Conservation (phyloP, 176 grass and related monocot genomes). For the Guadua angustifolia region DNA sequence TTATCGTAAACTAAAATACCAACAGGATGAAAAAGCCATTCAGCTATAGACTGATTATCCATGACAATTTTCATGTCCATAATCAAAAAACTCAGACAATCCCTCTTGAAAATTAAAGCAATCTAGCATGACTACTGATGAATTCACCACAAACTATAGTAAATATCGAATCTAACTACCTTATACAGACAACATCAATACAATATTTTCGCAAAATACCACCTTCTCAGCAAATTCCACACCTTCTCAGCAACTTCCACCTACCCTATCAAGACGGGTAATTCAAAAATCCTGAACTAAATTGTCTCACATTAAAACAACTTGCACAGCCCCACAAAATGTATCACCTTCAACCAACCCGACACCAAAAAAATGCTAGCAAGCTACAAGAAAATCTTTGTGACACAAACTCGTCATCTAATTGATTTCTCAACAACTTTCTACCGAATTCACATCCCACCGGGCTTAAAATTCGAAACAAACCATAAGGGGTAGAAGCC, state of each 20-base stretch:
- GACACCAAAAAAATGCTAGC: neutral
- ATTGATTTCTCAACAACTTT: neutral
- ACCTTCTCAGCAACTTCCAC: neutral
- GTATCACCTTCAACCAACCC: neutral
- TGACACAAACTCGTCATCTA: neutral
- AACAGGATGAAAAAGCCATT: neutral
- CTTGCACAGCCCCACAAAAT: neutral
- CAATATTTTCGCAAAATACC: neutral
- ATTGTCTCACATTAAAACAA: neutral
- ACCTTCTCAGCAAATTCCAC: neutral
- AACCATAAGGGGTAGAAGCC: neutral
- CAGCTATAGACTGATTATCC: neutral
- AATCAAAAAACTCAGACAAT: neutral
- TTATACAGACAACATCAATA: neutral
- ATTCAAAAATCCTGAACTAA: neutral
- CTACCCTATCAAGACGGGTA: neutral
- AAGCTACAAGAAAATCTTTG: neutral
- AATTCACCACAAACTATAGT: neutral
- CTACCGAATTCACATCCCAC: neutral
- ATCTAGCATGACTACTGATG: neutral
- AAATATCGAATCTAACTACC: neutral
- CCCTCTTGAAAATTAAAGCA: conserved; percentile 3
- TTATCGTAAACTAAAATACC: conserved; percentile 11
- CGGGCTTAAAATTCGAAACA: neutral
- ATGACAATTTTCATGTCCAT: neutral